phyloP scores from a whole-genome alignment of 306 rosid genomes.

The Quercus engelmannii region DNA sequence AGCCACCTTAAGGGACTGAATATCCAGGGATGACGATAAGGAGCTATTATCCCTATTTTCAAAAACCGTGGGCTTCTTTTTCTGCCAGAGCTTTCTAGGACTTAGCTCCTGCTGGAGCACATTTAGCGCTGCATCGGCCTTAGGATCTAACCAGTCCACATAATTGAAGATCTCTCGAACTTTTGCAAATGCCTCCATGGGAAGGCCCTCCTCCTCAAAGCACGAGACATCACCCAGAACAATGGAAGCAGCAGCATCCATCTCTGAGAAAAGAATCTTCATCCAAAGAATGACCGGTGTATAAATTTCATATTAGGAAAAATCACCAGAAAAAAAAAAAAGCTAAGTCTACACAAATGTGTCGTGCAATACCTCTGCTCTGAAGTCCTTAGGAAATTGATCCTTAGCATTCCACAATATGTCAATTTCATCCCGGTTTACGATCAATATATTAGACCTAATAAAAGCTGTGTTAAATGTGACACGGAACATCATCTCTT shows the following conservation, averaged over 20 bases:
- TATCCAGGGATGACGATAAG: conserved; percentile 2
- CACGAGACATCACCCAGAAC: conserved; percentile 43
- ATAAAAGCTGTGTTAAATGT: conserved; percentile 94
- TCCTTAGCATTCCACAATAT: conserved; percentile 75
- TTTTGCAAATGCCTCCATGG: conserved; percentile 87
- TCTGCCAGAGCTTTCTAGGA: conserved; percentile 31
- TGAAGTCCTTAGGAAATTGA: conserved; percentile 73
- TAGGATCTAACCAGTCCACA: conserved; percentile 86
- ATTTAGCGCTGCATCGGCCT: conserved; percentile 58
- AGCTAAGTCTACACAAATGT: conserved; percentile 10
- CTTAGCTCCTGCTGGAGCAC: conserved; percentile 57
- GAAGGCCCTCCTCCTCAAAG: conserved; percentile 91
- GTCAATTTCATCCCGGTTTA: conserved; percentile 83
- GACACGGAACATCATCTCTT: conserved; percentile 79
- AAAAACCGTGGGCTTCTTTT: conserved; percentile 4
- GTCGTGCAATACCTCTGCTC: conserved; percentile 76
- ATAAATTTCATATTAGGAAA: conserved; percentile 22
- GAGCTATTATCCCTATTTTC: conserved; percentile 27
- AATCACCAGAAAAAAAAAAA: background rate
- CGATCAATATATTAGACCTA: conserved; percentile 86
- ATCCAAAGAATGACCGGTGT: conserved; percentile 36
- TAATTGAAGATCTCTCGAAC: conserved; percentile 88
- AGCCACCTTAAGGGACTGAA: conserved; percentile 27
- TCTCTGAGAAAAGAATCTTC: conserved; percentile 89
- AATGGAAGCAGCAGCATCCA: conserved; percentile 70